These are phyloP conservation scores for Selaginella moellendorffii DNA, from an alignment of 75 land plant genomes.

Conservation along the genomic window DNA sequence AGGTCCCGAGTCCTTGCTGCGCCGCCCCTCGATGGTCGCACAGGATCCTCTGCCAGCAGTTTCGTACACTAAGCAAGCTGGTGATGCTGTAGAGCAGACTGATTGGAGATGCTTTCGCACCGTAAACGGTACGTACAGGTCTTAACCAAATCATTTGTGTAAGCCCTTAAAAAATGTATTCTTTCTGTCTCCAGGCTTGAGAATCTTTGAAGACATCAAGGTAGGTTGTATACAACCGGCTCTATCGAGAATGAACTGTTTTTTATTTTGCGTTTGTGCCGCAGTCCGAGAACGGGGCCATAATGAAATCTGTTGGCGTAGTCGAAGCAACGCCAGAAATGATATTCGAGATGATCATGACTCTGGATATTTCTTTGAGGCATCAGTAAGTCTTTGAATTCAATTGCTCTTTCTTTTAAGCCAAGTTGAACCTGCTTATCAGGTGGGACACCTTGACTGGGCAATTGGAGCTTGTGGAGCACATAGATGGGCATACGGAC, in stretches of 20 bases:
- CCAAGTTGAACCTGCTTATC: slow-evolving; percentile 8
- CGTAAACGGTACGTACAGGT: slow-evolving; percentile 42
- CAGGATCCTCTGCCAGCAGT: slow-evolving; percentile 14
- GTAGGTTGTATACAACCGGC: not conserved
- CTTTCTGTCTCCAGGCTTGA: slow-evolving; percentile 34
- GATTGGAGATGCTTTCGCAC: slow-evolving; percentile 76
- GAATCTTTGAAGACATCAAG: slow-evolving; percentile 68
- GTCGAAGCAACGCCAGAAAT: slow-evolving; percentile 64
- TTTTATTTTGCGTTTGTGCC: not conserved
- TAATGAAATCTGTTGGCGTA: slow-evolving; percentile 74
- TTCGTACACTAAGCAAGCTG: slow-evolving; percentile 27
- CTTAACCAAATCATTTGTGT: not conserved
- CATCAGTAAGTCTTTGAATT: slow-evolving; percentile 49
- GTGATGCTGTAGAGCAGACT: slow-evolving; percentile 68
- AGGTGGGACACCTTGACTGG: slow-evolving; percentile 89
- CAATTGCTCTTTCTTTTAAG: not conserved
- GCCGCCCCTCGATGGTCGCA: slow-evolving; percentile 39
- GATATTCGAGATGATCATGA: slow-evolving; percentile 71
- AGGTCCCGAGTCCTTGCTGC: slow-evolving; percentile 72
- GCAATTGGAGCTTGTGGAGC: slow-evolving; percentile 60
- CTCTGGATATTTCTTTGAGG: slow-evolving; percentile 47
- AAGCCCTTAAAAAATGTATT: not conserved
- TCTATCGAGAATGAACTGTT: not conserved
- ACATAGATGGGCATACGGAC: slow-evolving; percentile 72
- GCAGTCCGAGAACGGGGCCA: slow-evolving; percentile 48